Evolutionary conservation across 2,329 filamentous ascomycete species (phyloP).

Genomic region (Xylariaceae sp.): DNA sequence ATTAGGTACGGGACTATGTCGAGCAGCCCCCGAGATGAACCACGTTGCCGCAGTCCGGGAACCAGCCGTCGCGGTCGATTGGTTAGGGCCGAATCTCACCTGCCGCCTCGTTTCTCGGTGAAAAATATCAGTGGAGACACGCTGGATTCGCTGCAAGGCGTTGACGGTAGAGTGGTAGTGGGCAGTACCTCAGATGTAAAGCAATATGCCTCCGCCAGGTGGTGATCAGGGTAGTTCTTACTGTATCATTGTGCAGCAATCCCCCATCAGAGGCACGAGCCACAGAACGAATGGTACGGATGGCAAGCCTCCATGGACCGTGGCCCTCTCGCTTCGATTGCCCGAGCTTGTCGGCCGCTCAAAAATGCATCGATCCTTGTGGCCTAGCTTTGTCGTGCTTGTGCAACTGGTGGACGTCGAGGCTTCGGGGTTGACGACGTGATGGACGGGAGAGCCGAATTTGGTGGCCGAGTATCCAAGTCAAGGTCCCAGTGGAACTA

Average conservation of each 20-base stretch:
- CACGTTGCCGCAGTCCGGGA: background rate
- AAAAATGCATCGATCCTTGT: no score
- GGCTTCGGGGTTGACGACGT: background rate
- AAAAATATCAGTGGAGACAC: background rate
- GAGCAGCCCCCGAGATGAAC: background rate
- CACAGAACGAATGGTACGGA: background rate
- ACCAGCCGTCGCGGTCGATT: background rate
- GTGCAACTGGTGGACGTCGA: background rate
- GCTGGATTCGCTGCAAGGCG: no score
- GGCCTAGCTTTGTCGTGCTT: no score
- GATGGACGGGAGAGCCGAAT: background rate
- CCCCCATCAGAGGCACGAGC: background rate
- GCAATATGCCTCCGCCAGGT: background rate
- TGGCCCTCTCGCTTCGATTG: constrained; percentile 8
- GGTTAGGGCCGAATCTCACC: background rate
- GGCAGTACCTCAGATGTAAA: background rate
- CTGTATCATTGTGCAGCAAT: no score
- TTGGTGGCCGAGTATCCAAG: background rate
- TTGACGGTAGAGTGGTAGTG: background rate
- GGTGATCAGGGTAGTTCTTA: background rate
- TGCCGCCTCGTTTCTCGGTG: constrained; percentile 5
- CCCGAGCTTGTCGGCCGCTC: constrained; percentile 1
- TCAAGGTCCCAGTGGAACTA: background rate
- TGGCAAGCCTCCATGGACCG: background rate
- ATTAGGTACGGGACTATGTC: background rate